Base-by-base conservation (phyloP, 2,329 filamentous ascomycete species). In the Xylariaceae sp. region DNA sequence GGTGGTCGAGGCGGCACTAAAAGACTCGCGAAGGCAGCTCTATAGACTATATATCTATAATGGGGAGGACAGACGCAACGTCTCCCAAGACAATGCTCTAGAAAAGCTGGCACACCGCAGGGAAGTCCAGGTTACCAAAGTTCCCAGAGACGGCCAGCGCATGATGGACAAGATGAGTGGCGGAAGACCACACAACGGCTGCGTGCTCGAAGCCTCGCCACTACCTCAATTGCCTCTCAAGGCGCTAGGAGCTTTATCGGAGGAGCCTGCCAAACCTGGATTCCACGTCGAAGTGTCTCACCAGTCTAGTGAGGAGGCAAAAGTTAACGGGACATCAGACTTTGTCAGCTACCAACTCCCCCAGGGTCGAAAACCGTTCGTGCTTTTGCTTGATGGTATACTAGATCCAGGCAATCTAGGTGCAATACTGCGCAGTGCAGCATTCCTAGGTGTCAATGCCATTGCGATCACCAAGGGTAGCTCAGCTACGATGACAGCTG, bases 331-430 rank as follows among this genome's bases (percentile, higher is more conserved):
- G 21, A 80, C 75, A 0, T 74, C 81, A 13, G 70, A 74, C 2
- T 84, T 90, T 57, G 64, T 80, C 40, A 24, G 57, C 49, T 57
- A 62, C 58, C 36, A 62, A 61, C 18, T 78, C 75, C 50, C 70
- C 69, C 21, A 65, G 67, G n/a, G 66, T 67, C 63, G 83, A 49
- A 82, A 86, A 44, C 91, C 91, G 0, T 78, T 95, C 24, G 77
- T 95, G 7, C 75, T 95, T 1, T 74, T 93, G 26, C 76, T 94
- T 2, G 87, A 94, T 62, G 83, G 87, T 48, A 86, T 95, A 30
- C 75, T 91, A 8, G 93, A 99, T 66, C 89, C 92, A 0, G 92
- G 91, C 21, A 99, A 99, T 67, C 77, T 97, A 1, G 94, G 94
- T 35, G 91, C 87, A 18, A 93, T 97, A 55, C 80, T 97, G 36